These are phyloP conservation scores for Neonectria magnoliae DNA, from an alignment of 2,329 filamentous ascomycete genomes.

Conservation along the genomic window DNA sequence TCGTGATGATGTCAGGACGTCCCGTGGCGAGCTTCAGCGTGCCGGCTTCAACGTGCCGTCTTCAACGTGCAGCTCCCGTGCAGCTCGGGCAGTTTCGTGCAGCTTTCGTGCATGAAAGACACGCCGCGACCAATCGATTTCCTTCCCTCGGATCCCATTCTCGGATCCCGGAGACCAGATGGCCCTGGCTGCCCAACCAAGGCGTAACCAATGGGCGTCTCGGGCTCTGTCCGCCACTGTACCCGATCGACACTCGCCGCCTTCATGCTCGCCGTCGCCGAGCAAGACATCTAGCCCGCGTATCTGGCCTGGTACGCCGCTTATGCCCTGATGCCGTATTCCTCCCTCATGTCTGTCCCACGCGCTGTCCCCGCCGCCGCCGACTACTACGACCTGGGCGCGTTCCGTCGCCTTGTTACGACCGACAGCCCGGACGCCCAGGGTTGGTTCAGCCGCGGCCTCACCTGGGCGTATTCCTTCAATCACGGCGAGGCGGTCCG, in stretches of 20 bases:
- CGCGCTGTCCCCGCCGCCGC: conserved; percentile 1
- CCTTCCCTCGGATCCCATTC: neutral
- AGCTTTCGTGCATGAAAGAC: neutral
- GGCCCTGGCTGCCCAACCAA: neutral
- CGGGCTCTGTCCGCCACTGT: neutral
- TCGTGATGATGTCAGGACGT: neutral
- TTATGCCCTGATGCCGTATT: neutral
- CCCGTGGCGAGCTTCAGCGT: neutral
- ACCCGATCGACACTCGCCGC: neutral
- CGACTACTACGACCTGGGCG: conserved; percentile 26
- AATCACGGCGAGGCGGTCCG: conserved; percentile 66
- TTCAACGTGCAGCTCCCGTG: neutral
- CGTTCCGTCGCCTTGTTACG: conserved; percentile 19
- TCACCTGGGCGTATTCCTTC: conserved; percentile 69
- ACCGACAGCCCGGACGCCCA: conserved; percentile 47
- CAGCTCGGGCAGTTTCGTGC: neutral
- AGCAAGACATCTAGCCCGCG: neutral
- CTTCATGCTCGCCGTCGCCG: neutral
- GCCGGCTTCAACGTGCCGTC: neutral
- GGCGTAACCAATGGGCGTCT: neutral
- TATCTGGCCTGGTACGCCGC: conserved; percentile 22
- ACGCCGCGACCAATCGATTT: neutral
- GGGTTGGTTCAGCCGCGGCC: conserved; percentile 70
- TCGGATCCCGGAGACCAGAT: neutral
- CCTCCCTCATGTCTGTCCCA: conserved; percentile 6